Evolutionary conservation across 208 protist genomes (phyloP).

Genomic region (Trypanosomatidae sp.): DNA sequence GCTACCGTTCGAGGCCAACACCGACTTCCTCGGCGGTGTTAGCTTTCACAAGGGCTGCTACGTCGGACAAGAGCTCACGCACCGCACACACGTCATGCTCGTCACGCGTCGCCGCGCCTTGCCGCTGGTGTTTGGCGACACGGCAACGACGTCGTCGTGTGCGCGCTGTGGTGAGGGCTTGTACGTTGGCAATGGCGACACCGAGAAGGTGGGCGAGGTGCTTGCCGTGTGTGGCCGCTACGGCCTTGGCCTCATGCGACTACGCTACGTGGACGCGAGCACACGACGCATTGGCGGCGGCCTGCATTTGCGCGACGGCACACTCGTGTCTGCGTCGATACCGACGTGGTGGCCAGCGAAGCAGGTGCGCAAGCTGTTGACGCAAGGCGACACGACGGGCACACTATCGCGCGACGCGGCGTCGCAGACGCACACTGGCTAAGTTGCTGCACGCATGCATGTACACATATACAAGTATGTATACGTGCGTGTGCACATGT

Average conservation of each 20-base stretch:
- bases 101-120: constrained; percentile 87
- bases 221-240: constrained; percentile 20
- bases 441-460: no score
- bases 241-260: constrained; percentile 49
- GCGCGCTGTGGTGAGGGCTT: constrained; percentile 22
- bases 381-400: constrained; percentile 14
- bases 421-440: no score
- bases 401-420: no score
- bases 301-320: constrained; percentile 23
- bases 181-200: constrained; percentile 12
- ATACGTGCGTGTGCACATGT: no score
- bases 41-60: constrained; percentile 95
- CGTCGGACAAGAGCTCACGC: constrained; percentile 93
- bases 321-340: constrained; percentile 15
- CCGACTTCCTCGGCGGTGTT: constrained; percentile 85
- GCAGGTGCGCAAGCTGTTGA: constrained; percentile 57
- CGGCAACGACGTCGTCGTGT: not conserved
- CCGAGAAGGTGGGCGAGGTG: constrained; percentile 53
- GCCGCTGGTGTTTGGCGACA: constrained; percentile 36
- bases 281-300: constrained; percentile 20
- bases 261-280: constrained; percentile 50
- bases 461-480: no score
- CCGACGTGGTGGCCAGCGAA: constrained; percentile 66
- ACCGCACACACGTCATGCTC: constrained; percentile 91
- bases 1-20: constrained; percentile 88